Conservation (phyloP, 164 flowering plant genomes). For the Akebia trifoliata region DNA sequence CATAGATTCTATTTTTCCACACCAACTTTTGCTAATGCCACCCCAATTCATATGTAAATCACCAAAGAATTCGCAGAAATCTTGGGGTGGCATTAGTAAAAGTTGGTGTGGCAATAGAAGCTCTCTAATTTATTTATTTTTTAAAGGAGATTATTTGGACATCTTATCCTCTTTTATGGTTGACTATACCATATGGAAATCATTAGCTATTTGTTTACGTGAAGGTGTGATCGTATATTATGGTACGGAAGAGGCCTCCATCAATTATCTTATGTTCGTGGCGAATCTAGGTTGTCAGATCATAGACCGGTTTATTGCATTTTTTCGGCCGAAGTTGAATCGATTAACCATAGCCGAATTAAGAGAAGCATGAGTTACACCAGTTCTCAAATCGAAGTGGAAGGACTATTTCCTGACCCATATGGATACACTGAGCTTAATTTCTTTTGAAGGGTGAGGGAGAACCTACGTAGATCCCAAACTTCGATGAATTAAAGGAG, state of each 20-base stretch:
- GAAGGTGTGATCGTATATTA: conserved; percentile 74
- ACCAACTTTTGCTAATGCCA: no score
- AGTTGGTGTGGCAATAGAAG: no score
- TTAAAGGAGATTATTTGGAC: no score
- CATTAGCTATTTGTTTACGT: conserved; percentile 2
- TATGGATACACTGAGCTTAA: conserved; percentile 73
- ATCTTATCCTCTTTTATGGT: no score
- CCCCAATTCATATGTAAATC: no score
- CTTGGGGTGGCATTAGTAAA: no score
- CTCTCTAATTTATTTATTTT: no score
- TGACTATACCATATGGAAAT: not conserved
- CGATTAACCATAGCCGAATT: conserved; percentile 32
- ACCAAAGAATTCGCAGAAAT: no score
- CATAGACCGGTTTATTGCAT: conserved; percentile 73
- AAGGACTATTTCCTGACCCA: conserved; percentile 63
- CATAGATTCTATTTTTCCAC: no score
- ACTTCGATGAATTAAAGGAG: no score
- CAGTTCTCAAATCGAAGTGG: conserved; percentile 59
- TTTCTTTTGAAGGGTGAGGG: conserved; percentile 41
- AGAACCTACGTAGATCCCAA: not conserved
- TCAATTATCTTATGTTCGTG: conserved; percentile 68
- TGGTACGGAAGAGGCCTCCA: conserved; percentile 75
- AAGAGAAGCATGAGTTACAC: conserved; percentile 55
- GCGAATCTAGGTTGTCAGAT: conserved; percentile 70
- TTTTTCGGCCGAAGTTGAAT: conserved; percentile 69